Conservation (phyloP, 768 basidiomycete genomes). For the Wakefieldia striispora region DNA sequence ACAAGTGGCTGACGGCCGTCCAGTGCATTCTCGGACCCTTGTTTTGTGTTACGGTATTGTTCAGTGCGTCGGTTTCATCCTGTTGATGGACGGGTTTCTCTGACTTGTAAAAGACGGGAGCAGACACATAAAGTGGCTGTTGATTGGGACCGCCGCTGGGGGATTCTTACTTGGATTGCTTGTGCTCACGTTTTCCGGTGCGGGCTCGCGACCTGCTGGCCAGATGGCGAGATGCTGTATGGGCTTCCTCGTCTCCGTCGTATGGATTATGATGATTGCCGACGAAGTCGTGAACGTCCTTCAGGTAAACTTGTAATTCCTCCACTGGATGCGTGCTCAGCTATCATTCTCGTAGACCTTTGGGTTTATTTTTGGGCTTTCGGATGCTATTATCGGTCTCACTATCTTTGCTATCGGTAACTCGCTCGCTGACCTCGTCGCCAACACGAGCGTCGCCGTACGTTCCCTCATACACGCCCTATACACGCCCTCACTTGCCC, state of each 20-base stretch:
- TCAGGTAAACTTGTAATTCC: slow-evolving; percentile 48
- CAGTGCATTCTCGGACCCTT: slow-evolving; percentile 84
- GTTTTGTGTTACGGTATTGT: slow-evolving; percentile 73
- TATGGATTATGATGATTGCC: slow-evolving; percentile 99
- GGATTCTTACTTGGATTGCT: slow-evolving; percentile 55
- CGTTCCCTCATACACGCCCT: slow-evolving; percentile 21
- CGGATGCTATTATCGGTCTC: slow-evolving; percentile 94
- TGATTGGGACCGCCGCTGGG: slow-evolving; percentile 51
- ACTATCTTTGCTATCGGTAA: slow-evolving; percentile 98
- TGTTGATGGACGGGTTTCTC: not conserved
- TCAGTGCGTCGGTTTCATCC: slow-evolving; percentile 52
- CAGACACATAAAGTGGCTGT: slow-evolving; percentile 46
- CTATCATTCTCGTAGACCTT: slow-evolving; percentile 59
- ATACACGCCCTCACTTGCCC: not conserved
- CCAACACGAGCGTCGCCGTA: slow-evolving; percentile 93
- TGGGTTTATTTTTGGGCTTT: slow-evolving; percentile 91
- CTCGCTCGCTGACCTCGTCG: slow-evolving; percentile 93
- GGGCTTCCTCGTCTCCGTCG: slow-evolving; percentile 87
- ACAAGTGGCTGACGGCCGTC: slow-evolving; percentile 80
- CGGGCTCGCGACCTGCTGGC: slow-evolving; percentile 54
- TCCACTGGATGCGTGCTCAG: not conserved
- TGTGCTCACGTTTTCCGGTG: slow-evolving; percentile 58
- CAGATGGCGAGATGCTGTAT: slow-evolving; percentile 78
- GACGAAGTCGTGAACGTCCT: slow-evolving; percentile 93
- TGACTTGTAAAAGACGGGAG: slow-evolving; percentile 29